Evolutionary conservation across 164 flowering plant species (phyloP).

Genomic region (Santalum album): DNA sequence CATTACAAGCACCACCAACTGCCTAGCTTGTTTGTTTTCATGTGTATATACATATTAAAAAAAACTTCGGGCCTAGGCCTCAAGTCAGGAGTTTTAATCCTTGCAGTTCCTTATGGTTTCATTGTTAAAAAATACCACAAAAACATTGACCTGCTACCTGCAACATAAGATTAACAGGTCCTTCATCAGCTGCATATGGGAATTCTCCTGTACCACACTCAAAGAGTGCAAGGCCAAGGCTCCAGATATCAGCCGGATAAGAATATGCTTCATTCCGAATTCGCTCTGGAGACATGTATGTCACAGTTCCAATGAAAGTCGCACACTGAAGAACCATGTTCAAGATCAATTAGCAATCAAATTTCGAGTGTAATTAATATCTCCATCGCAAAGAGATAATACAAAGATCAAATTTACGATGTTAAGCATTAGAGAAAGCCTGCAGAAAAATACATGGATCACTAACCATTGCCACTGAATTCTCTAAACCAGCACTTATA

Average conservation of each 20-base stretch:
- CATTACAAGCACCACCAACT: too few relatives aligned
- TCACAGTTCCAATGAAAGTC: constrained; percentile 97
- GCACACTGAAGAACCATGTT: constrained; percentile 63
- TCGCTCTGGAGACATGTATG: constrained; percentile 99
- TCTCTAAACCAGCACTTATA: constrained; percentile 96
- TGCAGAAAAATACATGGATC: not conserved
- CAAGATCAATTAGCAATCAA: constrained; percentile 10
- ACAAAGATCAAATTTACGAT: too few relatives aligned
- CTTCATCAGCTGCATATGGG: constrained; percentile 88
- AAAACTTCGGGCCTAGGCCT: too few relatives aligned
- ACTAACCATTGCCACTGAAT: constrained; percentile 92
- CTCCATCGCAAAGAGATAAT: too few relatives aligned
- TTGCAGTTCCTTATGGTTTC: too few relatives aligned
- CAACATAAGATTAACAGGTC: constrained; percentile 95
- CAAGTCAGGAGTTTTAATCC: too few relatives aligned
- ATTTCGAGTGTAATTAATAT: too few relatives aligned
- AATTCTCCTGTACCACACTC: constrained; percentile 99
- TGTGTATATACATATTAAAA: too few relatives aligned
- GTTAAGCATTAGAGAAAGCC: not conserved
- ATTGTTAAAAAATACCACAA: too few relatives aligned
- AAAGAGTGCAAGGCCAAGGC: constrained; percentile 94
- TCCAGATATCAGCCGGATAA: constrained; percentile 99
- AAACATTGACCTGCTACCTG: constrained; percentile 47
- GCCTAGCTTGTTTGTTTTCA: too few relatives aligned
- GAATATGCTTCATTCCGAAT: constrained; percentile 90